Percentiles rank a stretch among this genome's conserved stretches.
phyloP scores from a whole-genome alignment of 1,284 basidiomycete species.

The Fomitiporia mediterranea region DNA sequence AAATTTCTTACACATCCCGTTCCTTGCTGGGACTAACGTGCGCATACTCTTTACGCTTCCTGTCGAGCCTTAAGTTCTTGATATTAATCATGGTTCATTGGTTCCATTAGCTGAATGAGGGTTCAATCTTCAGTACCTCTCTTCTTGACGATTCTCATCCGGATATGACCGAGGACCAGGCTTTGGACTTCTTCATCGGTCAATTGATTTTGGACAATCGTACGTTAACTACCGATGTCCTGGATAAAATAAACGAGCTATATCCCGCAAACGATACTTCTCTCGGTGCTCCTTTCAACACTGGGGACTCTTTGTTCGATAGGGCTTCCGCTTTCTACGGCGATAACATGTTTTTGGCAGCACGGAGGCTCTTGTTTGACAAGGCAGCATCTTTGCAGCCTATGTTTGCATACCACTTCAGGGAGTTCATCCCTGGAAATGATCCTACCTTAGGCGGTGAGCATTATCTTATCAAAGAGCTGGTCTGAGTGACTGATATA shows the following conservation, averaged over 20 bases:
- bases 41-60: conserved; percentile 20
- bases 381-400: conserved; percentile 40
- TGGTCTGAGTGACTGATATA: not conserved
- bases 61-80: not conserved
- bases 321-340: conserved; percentile 52
- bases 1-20: conserved; percentile 50
- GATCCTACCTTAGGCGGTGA: conserved; percentile 39
- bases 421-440: conserved; percentile 49
- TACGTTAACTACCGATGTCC: conserved; percentile 38
- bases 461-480: conserved; percentile 10
- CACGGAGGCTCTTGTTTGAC: conserved; percentile 45
- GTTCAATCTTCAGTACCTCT: conserved; percentile 38
- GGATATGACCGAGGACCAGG: conserved; percentile 34
- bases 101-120: conserved; percentile 59
- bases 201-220: conserved; percentile 46
- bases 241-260: conserved; percentile 34
- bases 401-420: conserved; percentile 51
- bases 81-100: too few species aligned
- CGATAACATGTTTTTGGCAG: conserved; percentile 49
- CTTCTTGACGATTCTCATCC: conserved; percentile 35
- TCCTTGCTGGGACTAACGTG: conserved; percentile 52
- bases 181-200: conserved; percentile 43
- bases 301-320: conserved; percentile 55
- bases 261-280: conserved; percentile 47
- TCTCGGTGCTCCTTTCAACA: conserved; percentile 47